These are phyloP conservation scores for Ophiostoma ips DNA, from an alignment of 2,329 filamentous ascomycete genomes.

Conservation along the genomic window DNA sequence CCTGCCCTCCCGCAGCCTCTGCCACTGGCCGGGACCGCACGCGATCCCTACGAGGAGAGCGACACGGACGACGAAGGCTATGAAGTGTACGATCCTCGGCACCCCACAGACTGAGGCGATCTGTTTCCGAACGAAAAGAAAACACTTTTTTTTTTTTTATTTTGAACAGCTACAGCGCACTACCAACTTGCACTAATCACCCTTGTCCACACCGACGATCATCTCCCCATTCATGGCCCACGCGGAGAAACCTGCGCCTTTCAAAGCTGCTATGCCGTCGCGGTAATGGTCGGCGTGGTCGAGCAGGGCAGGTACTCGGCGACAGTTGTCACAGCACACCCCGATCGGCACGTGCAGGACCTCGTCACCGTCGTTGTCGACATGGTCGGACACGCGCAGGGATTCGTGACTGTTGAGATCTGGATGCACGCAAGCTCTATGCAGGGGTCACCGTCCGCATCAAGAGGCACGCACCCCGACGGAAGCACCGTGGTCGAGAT, in stretches of 20 bases:
- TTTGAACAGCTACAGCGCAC: not conserved
- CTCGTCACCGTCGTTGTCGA: slow-evolving; percentile 4
- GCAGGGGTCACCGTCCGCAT: not conserved
- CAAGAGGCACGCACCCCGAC: slow-evolving; percentile 1
- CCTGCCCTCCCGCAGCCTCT: not conserved
- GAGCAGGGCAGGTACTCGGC: slow-evolving; percentile 6
- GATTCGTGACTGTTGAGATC: not conserved
- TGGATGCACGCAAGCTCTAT: not conserved
- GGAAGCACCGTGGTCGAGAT: slow-evolving; percentile 1
- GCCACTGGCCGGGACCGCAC: not conserved
- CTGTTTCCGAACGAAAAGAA: not conserved
- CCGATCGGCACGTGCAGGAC: slow-evolving; percentile 7
- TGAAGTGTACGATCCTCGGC: slow-evolving; percentile 49
- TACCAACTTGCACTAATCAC: no score
- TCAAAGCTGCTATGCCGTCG: not conserved
- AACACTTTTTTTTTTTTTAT: not conserved
- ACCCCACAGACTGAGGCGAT: slow-evolving; percentile 42
- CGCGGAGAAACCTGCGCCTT: no score
- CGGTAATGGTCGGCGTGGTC: not conserved
- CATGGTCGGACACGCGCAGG: slow-evolving; percentile 7
- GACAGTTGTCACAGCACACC: slow-evolving; percentile 7
- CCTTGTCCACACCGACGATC: no score
- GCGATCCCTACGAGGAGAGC: slow-evolving; percentile 28
- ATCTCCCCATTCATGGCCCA: no score
- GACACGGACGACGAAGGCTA: slow-evolving; percentile 60